Evolutionary conservation across 2,329 filamentous ascomycete genomes (phyloP), one percentile per base, ranked within the genome.

Genomic region (Cladobotryum mycophilum): DNA sequence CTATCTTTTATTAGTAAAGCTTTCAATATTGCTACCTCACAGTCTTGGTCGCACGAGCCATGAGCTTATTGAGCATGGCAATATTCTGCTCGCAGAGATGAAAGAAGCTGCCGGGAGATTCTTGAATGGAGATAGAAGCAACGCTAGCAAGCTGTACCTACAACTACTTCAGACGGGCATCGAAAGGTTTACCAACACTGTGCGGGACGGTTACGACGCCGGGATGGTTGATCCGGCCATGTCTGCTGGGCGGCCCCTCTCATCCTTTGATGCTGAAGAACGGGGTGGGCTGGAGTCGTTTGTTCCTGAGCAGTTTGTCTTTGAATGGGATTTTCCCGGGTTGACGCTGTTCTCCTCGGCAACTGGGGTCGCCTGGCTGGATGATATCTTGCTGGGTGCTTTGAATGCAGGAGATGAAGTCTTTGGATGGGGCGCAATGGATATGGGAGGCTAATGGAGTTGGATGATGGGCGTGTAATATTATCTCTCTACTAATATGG

Each of bases 271-370:
- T 1, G 47, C 53, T 34, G 12, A 42, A 45, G 37, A 51, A 15
- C 72, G 74, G 46, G 66, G 66, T 1, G 76, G 78, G 44, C 68
- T 79, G 33, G 74, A 80, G 48, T 72, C 70, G 8, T 80, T 79
- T 61, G 69, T 76, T 1, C 77, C 76, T 0, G 73, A 74, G 54
- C 74, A 80, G 51, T 80, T 80, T 53, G 70, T 78, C 0, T 74
- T 78, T n/a, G 76, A 80, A 52, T 80, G 76, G 77, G 76, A 79
- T 53, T 80, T 80, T 53, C 76, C 77, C 0, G 76, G 76, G 0
- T 57, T 80, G 35, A 78, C 61, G 0, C 74, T 65, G 49, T 80
- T 62, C 46, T 65, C 61, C 1, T 63, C 58, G 4, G 56, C 54
- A 0, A 60, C 58, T 1, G 59, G 60, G 7, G 53, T 58, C 6